These are phyloP conservation scores for Penicillium longicatenatum DNA, from an alignment of 495 filamentous ascomycete genomes.

Conservation along the genomic window DNA sequence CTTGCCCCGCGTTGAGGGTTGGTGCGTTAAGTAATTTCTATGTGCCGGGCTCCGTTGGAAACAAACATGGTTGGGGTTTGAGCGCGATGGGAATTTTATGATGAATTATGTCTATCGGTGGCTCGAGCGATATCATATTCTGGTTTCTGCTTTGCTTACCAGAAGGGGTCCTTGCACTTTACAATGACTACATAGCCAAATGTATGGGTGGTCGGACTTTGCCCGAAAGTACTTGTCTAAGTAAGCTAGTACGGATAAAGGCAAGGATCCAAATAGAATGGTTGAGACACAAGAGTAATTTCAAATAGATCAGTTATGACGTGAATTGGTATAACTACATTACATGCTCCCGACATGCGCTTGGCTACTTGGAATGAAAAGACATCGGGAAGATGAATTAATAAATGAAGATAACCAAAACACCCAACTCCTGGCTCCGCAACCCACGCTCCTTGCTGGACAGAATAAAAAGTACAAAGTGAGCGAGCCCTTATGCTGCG, in stretches of 20 bases:
- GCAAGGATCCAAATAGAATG: not conserved
- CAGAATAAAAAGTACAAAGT: constrained; percentile 15
- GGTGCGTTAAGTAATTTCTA: too few relatives aligned
- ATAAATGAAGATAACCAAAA: constrained; percentile 18
- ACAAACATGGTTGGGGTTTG: not conserved
- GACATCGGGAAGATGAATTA: constrained; percentile 9
- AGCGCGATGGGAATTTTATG: too few relatives aligned
- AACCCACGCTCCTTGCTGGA: constrained; percentile 41
- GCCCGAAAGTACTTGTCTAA: not conserved
- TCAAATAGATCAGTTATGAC: not conserved
- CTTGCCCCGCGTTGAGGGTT: constrained; percentile 1
- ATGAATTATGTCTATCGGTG: not conserved
- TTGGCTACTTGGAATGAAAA: not conserved
- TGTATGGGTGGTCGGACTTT: not conserved
- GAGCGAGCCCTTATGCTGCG: not conserved
- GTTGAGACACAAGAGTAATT: too few relatives aligned
- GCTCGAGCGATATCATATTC: not conserved
- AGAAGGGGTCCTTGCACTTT: not conserved
- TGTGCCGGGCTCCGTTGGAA: not conserved
- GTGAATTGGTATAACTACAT: not conserved
- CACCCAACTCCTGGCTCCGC: constrained; percentile 27
- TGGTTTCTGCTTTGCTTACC: not conserved
- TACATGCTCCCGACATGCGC: not conserved
- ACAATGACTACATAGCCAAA: not conserved
- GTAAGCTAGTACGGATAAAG: not conserved